Conservation (phyloP, 257 asterid species). For the Nyctanthes arbortristis region DNA sequence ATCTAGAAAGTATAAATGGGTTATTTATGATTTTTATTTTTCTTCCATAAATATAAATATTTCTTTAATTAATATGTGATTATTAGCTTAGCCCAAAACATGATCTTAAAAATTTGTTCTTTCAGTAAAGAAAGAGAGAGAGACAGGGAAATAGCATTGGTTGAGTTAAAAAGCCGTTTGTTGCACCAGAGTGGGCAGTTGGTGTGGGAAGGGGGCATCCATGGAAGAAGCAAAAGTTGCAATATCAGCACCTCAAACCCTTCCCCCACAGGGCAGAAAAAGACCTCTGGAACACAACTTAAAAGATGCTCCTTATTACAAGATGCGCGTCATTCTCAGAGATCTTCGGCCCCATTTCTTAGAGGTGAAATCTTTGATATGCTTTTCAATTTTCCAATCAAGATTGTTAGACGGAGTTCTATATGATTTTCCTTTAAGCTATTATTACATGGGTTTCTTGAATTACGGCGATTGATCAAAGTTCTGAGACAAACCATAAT, state of each 20-base stretch:
- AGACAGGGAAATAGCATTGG: no score
- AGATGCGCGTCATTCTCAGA: conserved; percentile 60
- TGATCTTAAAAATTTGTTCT: no score
- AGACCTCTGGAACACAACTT: conserved; percentile 51
- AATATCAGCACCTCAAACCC: conserved; percentile 14
- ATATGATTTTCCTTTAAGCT: background rate
- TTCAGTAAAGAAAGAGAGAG: no score
- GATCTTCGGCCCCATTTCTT: conserved; percentile 82
- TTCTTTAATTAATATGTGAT: no score
- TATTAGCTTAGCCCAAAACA: no score
- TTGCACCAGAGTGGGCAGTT: no score
- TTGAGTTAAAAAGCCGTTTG: no score
- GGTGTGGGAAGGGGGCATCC: conserved; percentile 13
- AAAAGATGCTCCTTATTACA: conserved; percentile 60
- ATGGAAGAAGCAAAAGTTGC: conserved; percentile 42
- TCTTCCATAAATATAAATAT: no score
- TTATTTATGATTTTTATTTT: no score
- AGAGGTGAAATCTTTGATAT: conserved; percentile 40
- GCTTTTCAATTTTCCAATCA: background rate
- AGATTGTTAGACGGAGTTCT: background rate
- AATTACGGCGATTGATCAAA: background rate
- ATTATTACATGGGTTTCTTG: background rate
- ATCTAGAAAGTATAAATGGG: no score
- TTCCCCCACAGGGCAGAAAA: conserved; percentile 42
- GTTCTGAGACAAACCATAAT: no score